Percentiles rank a stretch among this genome's conserved stretches.
phyloP scores from a whole-genome alignment of 768 basidiomycete species.

The button mushroom (Agaricus bisporus) region DNA sequence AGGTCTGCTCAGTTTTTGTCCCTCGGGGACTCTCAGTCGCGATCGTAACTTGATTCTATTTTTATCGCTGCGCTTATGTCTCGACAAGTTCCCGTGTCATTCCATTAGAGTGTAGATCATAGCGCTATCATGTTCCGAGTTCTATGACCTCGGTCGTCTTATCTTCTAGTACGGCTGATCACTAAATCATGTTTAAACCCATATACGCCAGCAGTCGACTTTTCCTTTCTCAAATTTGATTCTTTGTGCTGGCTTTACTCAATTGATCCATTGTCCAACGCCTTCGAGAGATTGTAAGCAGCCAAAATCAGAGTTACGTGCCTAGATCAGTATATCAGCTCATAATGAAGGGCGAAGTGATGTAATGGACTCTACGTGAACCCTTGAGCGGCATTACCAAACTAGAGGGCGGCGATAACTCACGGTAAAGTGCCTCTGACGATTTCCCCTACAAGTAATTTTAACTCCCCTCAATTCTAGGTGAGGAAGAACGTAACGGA shows the following conservation, averaged over 20 bases:
- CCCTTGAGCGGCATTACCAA: slow-evolving; percentile 81
- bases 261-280: slow-evolving; percentile 17
- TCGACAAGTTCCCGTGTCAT: too few species aligned
- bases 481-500: slow-evolving; percentile 28
- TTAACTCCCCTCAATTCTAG: background rate
- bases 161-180: background rate
- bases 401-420: slow-evolving; percentile 18
- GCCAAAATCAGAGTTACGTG: slow-evolving; percentile 84
- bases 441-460: slow-evolving; percentile 61
- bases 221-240: background rate
- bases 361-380: slow-evolving; percentile 61
- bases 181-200: background rate
- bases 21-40: too few species aligned
- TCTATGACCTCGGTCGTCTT: too few species aligned
- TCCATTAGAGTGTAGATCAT: too few species aligned
- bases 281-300: slow-evolving; percentile 77
- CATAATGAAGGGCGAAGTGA: background rate
- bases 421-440: slow-evolving; percentile 81
- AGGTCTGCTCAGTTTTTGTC: too few species aligned
- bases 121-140: too few species aligned
- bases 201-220: background rate
- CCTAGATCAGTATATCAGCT: slow-evolving; percentile 25
- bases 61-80: too few species aligned
- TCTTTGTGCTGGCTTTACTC: background rate
- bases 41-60: too few species aligned